phyloP scores from a whole-genome alignment of 176 grass and related monocot species.

The Metroxylon sagu region DNA sequence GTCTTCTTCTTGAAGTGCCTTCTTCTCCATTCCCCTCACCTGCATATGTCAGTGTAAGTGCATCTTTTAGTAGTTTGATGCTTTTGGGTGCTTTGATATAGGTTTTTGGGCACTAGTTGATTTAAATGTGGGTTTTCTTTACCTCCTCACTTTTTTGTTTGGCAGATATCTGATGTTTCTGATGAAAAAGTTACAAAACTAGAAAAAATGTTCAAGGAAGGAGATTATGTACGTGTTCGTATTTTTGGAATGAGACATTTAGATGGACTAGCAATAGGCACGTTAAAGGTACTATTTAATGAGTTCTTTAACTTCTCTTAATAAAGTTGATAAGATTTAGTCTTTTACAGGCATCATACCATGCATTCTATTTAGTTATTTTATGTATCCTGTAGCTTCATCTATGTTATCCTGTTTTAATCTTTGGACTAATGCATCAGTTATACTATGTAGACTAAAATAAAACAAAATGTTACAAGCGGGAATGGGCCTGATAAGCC shows the following conservation, averaged over 20 bases:
- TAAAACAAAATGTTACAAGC: too few relatives aligned
- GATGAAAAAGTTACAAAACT: slow-evolving; percentile 69
- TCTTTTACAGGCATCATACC: too few relatives aligned
- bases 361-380: too few relatives aligned
- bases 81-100: slow-evolving; percentile 11
- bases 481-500: too few relatives aligned
- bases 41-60: slow-evolving; percentile 78
- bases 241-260: slow-evolving; percentile 75
- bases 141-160: too few relatives aligned
- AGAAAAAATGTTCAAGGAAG: slow-evolving; percentile 85
- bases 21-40: slow-evolving; percentile 61
- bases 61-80: slow-evolving; percentile 12
- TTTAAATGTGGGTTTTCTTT: too few relatives aligned
- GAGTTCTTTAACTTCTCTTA: background rate
- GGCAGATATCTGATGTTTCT: slow-evolving; percentile 67
- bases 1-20: slow-evolving; percentile 86
- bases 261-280: slow-evolving; percentile 77
- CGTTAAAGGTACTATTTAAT: slow-evolving; percentile 51
- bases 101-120: slow-evolving; percentile 6
- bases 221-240: slow-evolving; percentile 59
- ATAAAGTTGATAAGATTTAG: too few relatives aligned
- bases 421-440: too few relatives aligned
- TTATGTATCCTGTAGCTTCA: too few relatives aligned
- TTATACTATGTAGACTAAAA: too few relatives aligned
- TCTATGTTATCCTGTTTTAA: too few relatives aligned